Conservation (phyloP, 148 eudicot species). For the Chenopodium quinoa region DNA sequence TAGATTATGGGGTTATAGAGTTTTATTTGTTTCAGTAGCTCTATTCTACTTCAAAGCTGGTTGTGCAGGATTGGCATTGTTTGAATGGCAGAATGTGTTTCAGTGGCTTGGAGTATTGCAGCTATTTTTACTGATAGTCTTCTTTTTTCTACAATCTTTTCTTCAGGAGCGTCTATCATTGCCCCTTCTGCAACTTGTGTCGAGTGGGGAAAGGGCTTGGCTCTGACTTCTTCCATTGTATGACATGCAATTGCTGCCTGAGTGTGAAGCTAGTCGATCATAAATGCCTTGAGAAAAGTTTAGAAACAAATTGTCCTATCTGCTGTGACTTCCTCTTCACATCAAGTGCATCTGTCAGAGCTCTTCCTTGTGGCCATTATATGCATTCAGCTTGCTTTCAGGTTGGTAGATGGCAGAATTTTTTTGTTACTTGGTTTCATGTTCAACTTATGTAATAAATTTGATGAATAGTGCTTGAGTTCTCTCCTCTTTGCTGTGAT, state of each 20-base stretch:
- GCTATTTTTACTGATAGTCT: conserved; percentile 11
- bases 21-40: background rate
- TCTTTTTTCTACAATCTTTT: conserved; percentile 4
- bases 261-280: conserved; percentile 70
- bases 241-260: conserved; percentile 88
- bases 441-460: background rate
- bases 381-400: conserved; percentile 98
- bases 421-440: conserved; percentile 4
- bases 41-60: background rate
- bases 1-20: background rate
- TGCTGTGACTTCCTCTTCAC: conserved; percentile 93
- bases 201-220: conserved; percentile 85
- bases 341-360: conserved; percentile 79
- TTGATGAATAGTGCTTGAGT: background rate
- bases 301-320: conserved; percentile 90
- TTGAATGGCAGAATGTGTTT: background rate
- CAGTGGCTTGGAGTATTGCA: background rate
- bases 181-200: conserved; percentile 88
- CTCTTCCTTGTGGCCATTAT: conserved; percentile 90
- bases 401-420: conserved; percentile 39
- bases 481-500: conserved; percentile 12
- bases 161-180: conserved; percentile 79
- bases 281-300: conserved; percentile 84
- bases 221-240: conserved; percentile 85
- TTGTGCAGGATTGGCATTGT: background rate